Conservation (phyloP, 129 eudicot species). For the Helianthus tuberosus region DNA sequence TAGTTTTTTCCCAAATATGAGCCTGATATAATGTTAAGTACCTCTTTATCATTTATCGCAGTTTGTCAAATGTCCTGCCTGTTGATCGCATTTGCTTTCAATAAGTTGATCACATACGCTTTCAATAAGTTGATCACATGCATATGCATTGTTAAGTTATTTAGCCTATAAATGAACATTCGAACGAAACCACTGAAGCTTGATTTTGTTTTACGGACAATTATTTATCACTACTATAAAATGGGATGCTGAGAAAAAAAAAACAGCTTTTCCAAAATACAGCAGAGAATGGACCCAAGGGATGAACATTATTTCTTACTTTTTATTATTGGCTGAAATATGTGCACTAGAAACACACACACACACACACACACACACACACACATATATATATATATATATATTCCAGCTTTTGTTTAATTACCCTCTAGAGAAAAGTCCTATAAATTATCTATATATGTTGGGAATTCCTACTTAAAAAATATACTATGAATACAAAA, state of each 20-base stretch:
- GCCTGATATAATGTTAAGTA: no score
- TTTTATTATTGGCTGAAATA: background rate
- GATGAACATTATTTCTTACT: background rate
- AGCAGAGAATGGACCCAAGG: background rate
- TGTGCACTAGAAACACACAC: background rate
- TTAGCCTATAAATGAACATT: background rate
- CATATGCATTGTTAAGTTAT: no score
- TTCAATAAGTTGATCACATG: no score
- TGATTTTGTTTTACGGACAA: background rate
- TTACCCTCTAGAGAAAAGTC: background rate
- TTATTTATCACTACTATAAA: background rate
- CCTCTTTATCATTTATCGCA: no score
- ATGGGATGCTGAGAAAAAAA: background rate
- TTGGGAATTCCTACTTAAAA: background rate
- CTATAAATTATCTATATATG: background rate
- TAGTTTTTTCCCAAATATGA: no score
- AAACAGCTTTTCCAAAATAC: background rate
- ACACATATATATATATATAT: no score
- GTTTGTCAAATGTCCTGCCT: no score
- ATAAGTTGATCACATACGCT: no score
- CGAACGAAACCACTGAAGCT: background rate
- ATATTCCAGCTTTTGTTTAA: background rate
- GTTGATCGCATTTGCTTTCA: no score
- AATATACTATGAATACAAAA: background rate
- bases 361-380: no score